Percentiles rank a stretch among this genome's conserved stretches.
phyloP scores from a whole-genome alignment of 805 yeast genomes.

The Cyberlindnera bimundalis region DNA sequence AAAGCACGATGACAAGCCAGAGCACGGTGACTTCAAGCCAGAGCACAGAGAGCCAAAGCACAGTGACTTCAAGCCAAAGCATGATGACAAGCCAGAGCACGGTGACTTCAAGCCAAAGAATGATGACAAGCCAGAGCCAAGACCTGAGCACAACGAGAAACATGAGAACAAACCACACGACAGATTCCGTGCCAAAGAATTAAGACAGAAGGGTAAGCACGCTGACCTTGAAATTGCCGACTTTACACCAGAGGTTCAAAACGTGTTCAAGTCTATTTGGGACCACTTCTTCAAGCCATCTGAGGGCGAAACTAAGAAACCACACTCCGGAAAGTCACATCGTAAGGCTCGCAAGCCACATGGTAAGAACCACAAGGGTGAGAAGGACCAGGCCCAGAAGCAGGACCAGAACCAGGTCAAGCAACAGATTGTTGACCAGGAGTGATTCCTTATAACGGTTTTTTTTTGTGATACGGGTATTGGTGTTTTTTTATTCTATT shows the following conservation, averaged over 20 bases:
- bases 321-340: not conserved
- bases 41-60: constrained; percentile 1
- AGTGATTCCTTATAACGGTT: not conserved
- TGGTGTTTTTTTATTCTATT: not conserved
- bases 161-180: constrained; percentile 2
- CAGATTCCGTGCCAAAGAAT: constrained; percentile 3
- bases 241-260: not conserved
- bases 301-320: not conserved
- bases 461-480: not conserved
- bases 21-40: not conserved
- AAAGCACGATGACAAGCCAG: too few relatives aligned
- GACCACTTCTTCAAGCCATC: constrained; percentile 6
- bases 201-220: not conserved
- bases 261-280: constrained; percentile 1
- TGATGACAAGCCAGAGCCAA: too few relatives aligned
- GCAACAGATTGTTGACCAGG: not conserved
- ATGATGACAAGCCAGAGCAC: constrained; percentile 2
- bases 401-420: too few relatives aligned
- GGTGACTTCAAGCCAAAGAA: constrained; percentile 5
- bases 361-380: not conserved
- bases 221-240: not conserved
- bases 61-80: constrained; percentile 5
- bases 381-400: not conserved
- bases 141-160: too few relatives aligned
- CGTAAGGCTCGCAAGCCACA: not conserved